These are phyloP conservation scores for Massariosphaeria phaeospora DNA, from an alignment of 495 filamentous ascomycete genomes.

Conservation along the genomic window DNA sequence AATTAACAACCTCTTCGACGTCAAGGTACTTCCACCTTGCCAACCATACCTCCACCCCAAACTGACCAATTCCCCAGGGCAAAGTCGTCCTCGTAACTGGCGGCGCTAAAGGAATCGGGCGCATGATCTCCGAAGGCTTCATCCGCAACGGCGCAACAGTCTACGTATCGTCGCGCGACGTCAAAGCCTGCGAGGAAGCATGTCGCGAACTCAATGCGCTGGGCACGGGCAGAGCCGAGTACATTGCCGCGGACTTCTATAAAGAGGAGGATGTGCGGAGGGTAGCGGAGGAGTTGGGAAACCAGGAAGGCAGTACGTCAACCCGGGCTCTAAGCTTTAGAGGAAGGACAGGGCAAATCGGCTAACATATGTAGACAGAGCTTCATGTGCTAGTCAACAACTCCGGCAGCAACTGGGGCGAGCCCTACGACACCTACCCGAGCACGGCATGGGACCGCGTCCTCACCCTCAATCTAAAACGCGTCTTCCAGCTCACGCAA, in stretches of 20 bases:
- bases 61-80: slow-evolving; percentile 21
- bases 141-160: slow-evolving; percentile 45
- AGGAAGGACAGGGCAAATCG: background rate
- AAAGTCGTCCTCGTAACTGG: slow-evolving; percentile 40
- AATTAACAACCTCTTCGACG: slow-evolving; percentile 31
- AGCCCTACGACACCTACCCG: slow-evolving; percentile 61
- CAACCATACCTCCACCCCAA: background rate
- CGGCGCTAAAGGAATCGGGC: slow-evolving; percentile 39
- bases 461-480: slow-evolving; percentile 73
- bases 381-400: slow-evolving; percentile 79
- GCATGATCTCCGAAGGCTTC: slow-evolving; percentile 39
- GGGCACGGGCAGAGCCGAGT: slow-evolving; percentile 57
- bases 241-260: slow-evolving; percentile 69
- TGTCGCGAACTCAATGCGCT: slow-evolving; percentile 57
- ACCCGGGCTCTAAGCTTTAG: background rate
- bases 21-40: slow-evolving; percentile 25
- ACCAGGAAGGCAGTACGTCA: slow-evolving; percentile 55
- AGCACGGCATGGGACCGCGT: slow-evolving; percentile 65
- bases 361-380: slow-evolving; percentile 40
- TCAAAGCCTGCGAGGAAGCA: slow-evolving; percentile 55
- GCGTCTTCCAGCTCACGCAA: slow-evolving; percentile 74
- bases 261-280: slow-evolving; percentile 63
- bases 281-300: slow-evolving; percentile 58
- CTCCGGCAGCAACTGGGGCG: slow-evolving; percentile 70
- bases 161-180: slow-evolving; percentile 74